Evolutionary conservation across 164 flowering plant species (phyloP).

Genomic region (Liriodendron chinense): DNA sequence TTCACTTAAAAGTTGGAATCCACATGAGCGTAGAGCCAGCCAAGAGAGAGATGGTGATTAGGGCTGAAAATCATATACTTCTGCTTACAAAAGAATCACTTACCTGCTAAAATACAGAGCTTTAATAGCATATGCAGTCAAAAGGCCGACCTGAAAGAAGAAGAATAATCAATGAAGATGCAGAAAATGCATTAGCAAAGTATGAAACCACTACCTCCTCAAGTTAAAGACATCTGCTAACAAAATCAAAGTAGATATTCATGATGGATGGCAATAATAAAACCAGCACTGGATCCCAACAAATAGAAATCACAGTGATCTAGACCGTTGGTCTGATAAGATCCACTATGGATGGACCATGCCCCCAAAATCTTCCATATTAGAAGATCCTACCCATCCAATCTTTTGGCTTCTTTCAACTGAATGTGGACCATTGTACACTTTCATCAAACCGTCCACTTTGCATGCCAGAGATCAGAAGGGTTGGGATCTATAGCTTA

Average conservation of each 20-base stretch:
- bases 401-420: too few relatives aligned
- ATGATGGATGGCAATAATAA: not conserved
- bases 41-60: too few relatives aligned
- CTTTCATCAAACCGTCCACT: too few relatives aligned
- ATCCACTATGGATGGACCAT: not conserved
- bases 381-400: not conserved
- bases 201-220: not conserved
- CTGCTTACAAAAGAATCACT: constrained; percentile 4
- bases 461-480: too few relatives aligned
- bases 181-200: not conserved
- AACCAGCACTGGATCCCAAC: not conserved
- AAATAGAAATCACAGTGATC: not conserved
- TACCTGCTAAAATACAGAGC: constrained; percentile 73
- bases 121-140: constrained; percentile 66
- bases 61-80: too few relatives aligned
- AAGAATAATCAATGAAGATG: not conserved
- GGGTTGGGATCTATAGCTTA: not conserved
- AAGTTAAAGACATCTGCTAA: not conserved
- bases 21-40: too few relatives aligned
- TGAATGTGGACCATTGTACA: too few relatives aligned
- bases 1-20: too few relatives aligned
- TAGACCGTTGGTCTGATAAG: not conserved
- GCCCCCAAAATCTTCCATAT: not conserved
- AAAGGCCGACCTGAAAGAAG: constrained; percentile 62
- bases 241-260: not conserved